These are phyloP conservation scores for Logfia minima DNA, from an alignment of 129 eudicot genomes.

Conservation along the genomic window DNA sequence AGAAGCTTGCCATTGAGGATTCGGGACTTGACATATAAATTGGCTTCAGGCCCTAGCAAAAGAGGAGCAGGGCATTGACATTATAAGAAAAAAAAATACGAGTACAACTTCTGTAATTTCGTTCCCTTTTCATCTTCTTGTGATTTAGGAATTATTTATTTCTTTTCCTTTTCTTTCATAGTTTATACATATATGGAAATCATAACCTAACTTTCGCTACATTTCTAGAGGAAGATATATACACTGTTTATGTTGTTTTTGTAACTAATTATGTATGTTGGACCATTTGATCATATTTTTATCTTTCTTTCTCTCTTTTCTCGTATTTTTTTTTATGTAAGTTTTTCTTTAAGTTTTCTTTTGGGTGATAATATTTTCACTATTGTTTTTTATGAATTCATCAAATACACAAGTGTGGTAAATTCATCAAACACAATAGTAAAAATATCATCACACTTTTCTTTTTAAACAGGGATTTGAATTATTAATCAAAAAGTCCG, in stretches of 20 bases:
- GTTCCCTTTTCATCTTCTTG: not conserved
- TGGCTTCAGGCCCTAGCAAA: conserved; percentile 29
- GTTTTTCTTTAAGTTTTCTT: no score
- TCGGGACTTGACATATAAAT: not conserved
- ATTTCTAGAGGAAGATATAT: not conserved
- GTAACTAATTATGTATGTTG: not conserved
- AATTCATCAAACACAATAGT: no score
- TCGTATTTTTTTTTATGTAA: no score
- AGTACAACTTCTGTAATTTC: not conserved
- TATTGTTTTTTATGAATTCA: no score
- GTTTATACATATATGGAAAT: not conserved
- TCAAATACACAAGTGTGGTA: no score
- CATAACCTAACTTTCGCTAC: not conserved
- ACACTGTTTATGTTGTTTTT: not conserved
- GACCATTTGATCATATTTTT: not conserved
- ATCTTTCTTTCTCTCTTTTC: no score
- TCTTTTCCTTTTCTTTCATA: not conserved
- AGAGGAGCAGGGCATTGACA: conserved; percentile 20
- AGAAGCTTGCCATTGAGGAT: conserved; percentile 4
- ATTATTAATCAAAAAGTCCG: no score
- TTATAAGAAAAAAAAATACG: not conserved
- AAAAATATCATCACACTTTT: no score
- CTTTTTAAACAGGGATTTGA: no score
- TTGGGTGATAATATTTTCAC: no score
- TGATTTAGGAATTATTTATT: not conserved